A percentile compares a stretch with the other conserved stretches of the same genome.
Evolutionary conservation across 768 basidiomycete species (phyloP).

Genomic region (Hortiboletus flavorubellus): DNA sequence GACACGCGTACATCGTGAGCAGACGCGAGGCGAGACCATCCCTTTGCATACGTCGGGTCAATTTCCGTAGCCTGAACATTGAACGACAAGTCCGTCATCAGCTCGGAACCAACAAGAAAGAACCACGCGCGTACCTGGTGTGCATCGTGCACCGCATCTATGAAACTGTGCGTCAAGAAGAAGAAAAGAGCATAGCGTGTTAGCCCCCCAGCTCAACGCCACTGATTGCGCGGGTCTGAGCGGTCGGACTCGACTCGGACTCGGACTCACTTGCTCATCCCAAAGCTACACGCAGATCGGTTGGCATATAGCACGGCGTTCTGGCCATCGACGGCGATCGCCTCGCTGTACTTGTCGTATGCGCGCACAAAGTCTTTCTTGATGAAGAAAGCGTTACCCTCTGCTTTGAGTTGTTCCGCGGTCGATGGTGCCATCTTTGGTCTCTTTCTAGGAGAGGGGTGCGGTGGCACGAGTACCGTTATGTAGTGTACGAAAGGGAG

Average conservation of each 20-base stretch:
- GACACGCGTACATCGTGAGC: not conserved
- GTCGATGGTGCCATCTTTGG: not conserved
- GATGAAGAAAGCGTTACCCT: not conserved
- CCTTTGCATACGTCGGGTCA: not conserved
- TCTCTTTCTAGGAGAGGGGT: not conserved
- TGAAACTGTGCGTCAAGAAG: not conserved
- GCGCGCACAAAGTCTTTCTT: not conserved
- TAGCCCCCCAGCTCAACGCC: too few relatives aligned
- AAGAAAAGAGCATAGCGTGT: too few relatives aligned
- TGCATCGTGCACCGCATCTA: not conserved
- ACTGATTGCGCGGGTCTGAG: not conserved
- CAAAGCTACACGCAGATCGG: not conserved
- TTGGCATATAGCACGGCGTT: conserved; percentile 1
- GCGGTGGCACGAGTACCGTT: not conserved
- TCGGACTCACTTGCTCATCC: not conserved
- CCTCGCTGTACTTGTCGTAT: conserved; percentile 1
- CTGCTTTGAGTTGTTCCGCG: not conserved
- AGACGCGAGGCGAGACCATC: conserved; percentile 1
- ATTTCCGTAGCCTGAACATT: not conserved
- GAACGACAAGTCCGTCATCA: not conserved
- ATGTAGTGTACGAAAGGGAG: too few relatives aligned
- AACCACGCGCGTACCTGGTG: not conserved
- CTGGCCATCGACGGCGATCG: not conserved
- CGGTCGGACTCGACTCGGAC: not conserved
- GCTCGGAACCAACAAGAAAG: not conserved